These are phyloP conservation scores for Xerocomellus chrysenteron DNA, from an alignment of 768 basidiomycete species.

Conservation along the genomic window DNA sequence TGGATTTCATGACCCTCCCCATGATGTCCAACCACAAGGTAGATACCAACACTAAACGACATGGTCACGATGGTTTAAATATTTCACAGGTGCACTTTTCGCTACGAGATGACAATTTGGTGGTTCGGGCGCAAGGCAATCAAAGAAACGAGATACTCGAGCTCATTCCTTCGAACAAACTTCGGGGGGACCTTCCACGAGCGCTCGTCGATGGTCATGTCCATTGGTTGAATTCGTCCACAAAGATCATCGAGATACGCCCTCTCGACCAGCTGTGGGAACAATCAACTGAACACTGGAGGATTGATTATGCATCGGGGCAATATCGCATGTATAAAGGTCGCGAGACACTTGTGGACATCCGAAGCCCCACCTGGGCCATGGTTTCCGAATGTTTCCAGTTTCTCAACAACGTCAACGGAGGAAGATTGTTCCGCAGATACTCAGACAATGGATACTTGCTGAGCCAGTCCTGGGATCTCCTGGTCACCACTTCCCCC, in stretches of 20 bases:
- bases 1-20: background rate
- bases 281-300: constrained; percentile 20
- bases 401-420: no score
- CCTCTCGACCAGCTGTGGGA: constrained; percentile 19
- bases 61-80: background rate
- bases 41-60: no score
- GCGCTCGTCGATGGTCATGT: constrained; percentile 4
- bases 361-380: constrained; percentile 16
- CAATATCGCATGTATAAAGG: background rate
- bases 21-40: background rate
- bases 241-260: constrained; percentile 22
- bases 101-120: background rate
- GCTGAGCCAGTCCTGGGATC: no score
- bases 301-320: background rate
- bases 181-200: background rate
- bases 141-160: background rate
- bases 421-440: no score
- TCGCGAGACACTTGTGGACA: constrained; percentile 16
- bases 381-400: constrained; percentile 15
- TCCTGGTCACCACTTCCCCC: constrained; percentile 13
- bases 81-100: background rate
- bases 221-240: constrained; percentile 27
- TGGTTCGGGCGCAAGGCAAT: background rate
- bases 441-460: no score
- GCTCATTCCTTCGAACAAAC: background rate